phyloP scores from a whole-genome alignment of 805 yeast species.

The Lipomyces chichibuensis region DNA sequence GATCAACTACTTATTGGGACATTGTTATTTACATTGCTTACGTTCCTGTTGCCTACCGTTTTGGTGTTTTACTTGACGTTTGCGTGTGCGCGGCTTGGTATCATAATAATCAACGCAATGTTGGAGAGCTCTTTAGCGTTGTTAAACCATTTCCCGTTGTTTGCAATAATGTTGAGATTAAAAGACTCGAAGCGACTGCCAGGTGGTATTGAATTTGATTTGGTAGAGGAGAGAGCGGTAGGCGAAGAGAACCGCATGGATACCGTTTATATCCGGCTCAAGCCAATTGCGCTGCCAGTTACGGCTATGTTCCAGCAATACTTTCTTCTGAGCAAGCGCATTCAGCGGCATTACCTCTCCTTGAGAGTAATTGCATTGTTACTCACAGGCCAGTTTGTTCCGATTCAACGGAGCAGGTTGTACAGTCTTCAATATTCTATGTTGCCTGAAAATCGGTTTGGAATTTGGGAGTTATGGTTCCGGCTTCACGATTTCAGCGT shows the following conservation, averaged over 20 bases:
- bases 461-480: slow-evolving; percentile 35
- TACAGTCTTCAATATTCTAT: slow-evolving; percentile 58
- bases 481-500: slow-evolving; percentile 16
- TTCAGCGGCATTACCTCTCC: slow-evolving; percentile 52
- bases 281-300: slow-evolving; percentile 52
- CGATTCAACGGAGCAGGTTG: slow-evolving; percentile 53
- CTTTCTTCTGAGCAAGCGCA: slow-evolving; percentile 47
- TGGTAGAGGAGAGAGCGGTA: slow-evolving; percentile 15
- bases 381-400: slow-evolving; percentile 52
- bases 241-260: not conserved
- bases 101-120: slow-evolving; percentile 53
- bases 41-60: slow-evolving; percentile 84
- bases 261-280: not conserved
- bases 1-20: slow-evolving; percentile 91
- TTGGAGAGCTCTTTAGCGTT: slow-evolving; percentile 65
- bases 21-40: slow-evolving; percentile 74
- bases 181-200: slow-evolving; percentile 77
- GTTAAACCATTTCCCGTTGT: slow-evolving; percentile 83
- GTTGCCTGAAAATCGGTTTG: slow-evolving; percentile 51
- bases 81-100: slow-evolving; percentile 59
- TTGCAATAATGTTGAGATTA: slow-evolving; percentile 73
- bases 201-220: slow-evolving; percentile 54
- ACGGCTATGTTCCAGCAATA: slow-evolving; percentile 55
- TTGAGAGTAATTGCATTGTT: slow-evolving; percentile 48
- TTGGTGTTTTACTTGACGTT: slow-evolving; percentile 80